Conservation (phyloP, 225 moss, liverwort and hornwort genomes). For the Physcomitrellopsis africana region DNA sequence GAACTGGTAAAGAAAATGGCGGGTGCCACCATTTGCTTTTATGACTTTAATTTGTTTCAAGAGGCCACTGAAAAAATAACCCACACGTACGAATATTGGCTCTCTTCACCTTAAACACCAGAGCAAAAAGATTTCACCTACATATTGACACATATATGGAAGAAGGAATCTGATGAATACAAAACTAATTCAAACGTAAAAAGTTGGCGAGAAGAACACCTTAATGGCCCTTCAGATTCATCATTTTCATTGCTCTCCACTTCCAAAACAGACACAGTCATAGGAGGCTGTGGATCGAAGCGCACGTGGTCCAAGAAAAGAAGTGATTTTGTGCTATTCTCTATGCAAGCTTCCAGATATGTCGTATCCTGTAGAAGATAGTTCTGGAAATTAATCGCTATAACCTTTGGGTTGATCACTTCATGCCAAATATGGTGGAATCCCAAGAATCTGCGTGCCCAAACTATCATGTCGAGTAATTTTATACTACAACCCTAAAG, state of each 20-base stretch:
- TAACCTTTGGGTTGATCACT: neutral
- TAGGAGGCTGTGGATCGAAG: conserved; percentile 86
- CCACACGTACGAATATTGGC: conserved; percentile 24
- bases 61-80: conserved; percentile 66
- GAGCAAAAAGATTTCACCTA: conserved; percentile 13
- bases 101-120: neutral
- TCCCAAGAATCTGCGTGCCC: conserved; percentile 9
- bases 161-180: neutral
- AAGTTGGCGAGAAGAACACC: conserved; percentile 42
- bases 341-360: conserved; percentile 96
- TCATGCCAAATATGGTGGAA: neutral
- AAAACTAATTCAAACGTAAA: conserved; percentile 1
- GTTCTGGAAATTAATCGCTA: conserved; percentile 22
- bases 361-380: conserved; percentile 72
- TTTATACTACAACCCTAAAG: neutral
- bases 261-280: conserved; percentile 75
- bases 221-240: conserved; percentile 70
- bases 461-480: neutral
- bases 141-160: neutral
- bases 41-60: conserved; percentile 88
- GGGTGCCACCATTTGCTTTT: conserved; percentile 91
- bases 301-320: conserved; percentile 94
- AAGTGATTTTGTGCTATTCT: conserved; percentile 94
- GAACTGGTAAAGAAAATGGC: conserved; percentile 92
- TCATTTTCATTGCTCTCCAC: conserved; percentile 72